These are phyloP conservation scores for Phlebopus sp. DNA, from an alignment of 1,284 basidiomycete species.

Conservation along the genomic window DNA sequence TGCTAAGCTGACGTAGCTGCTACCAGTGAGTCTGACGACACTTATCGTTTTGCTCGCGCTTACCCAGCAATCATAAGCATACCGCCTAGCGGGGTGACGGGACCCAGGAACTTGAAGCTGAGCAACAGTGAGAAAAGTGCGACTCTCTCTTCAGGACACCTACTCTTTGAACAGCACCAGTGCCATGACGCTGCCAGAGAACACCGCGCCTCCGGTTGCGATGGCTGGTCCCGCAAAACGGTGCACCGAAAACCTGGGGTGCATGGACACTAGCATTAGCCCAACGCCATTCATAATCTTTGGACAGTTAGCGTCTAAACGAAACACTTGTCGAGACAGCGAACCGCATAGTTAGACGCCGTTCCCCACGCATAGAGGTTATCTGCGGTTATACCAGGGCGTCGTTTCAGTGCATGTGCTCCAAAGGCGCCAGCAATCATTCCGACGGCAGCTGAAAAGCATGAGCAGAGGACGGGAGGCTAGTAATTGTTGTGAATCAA, in stretches of 20 bases:
- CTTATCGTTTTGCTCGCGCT: slow-evolving; percentile 25
- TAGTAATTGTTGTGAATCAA: neutral
- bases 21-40: slow-evolving; percentile 11
- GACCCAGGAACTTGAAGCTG: slow-evolving; percentile 65
- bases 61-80: slow-evolving; percentile 76
- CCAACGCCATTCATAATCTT: slow-evolving; percentile 80
- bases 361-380: slow-evolving; percentile 59
- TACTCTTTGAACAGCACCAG: slow-evolving; percentile 61
- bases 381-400: slow-evolving; percentile 48
- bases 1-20: slow-evolving; percentile 53
- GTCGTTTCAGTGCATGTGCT: slow-evolving; percentile 56
- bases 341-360: slow-evolving; percentile 63
- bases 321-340: slow-evolving; percentile 18
- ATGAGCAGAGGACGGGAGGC: neutral
- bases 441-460: slow-evolving; percentile 49
- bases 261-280: slow-evolving; percentile 67
- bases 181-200: slow-evolving; percentile 71
- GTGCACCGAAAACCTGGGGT: slow-evolving; percentile 64
- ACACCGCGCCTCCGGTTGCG: slow-evolving; percentile 57
- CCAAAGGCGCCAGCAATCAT: slow-evolving; percentile 70
- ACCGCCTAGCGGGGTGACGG: slow-evolving; percentile 76
- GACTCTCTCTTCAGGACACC: slow-evolving; percentile 7
- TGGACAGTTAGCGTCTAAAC: slow-evolving; percentile 14
- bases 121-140: slow-evolving; percentile 7
- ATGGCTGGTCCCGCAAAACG: slow-evolving; percentile 72